Evolutionary conservation across 2,329 filamentous ascomycete species (phyloP), one percentile per base, ranked within the genome.

Genomic region (Aspergillus chevalieri): DNA sequence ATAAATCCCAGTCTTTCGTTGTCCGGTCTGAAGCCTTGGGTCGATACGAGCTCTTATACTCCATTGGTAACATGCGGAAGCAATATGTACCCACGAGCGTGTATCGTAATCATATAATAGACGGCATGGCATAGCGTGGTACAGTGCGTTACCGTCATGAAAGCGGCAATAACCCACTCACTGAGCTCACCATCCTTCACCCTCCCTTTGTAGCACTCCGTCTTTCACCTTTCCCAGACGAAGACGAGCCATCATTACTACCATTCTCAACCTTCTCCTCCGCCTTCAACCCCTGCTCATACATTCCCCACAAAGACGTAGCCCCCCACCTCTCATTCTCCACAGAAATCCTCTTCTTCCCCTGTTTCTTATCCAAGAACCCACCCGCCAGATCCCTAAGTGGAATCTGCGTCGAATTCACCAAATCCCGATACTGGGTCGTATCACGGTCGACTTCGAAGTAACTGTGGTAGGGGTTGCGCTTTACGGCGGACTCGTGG

Each of bases 391-490:
- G 47, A 43, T 58, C 60, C 22, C 36, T 46, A n/a, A 65, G 42
- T 7, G 66, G 66, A 3, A 65, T 57, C 2, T 52, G 52, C 12
- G 56, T 59, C 12, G 24, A 17, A 7, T 52, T 47, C n/a, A 59
- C 52, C 41, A 71, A 50, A 53, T 70, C 68, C 15, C 56, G 51
- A 26, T 61, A 61, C 36, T 64, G 56, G 7, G 56, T 52, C 17
- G 52, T 61, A 3, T 54, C 47, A 28, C 52, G 51, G 8, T 60
- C 52, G 10, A 63, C 47, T 6, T 56, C 47, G 46, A 65, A 71
- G 9, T 52, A 41, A 6, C 48, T 48, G 49, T 66, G 55, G 51
- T 64, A 71, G 1, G 66, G 66, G 46, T 68, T 71, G 22, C 65
- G 61, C 30, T 51, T 50, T 19, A 67, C 51, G 3, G 55, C 55